Evolutionary conservation across 2,329 filamentous ascomycete genomes (phyloP), one percentile per base, ranked within the genome.

Genomic region (Pyrenophora graminea): DNA sequence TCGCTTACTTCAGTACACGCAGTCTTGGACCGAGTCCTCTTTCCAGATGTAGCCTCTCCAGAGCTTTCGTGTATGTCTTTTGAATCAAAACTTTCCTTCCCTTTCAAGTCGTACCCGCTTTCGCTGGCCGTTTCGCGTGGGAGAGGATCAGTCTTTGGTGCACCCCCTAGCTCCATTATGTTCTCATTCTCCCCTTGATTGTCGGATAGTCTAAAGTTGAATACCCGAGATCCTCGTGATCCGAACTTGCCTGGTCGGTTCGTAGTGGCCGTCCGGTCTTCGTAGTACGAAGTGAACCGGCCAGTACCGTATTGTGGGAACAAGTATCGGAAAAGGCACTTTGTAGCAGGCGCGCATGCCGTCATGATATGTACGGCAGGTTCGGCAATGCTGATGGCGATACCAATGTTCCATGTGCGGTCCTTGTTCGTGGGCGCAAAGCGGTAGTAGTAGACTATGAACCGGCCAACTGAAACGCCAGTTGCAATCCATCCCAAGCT

Each of bases 281-380:
- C 48, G 43, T 62, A 58, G 40, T 59, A 53, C 1, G 57, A 50
- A 17, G 53, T 51, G 1, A 43, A 49, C 10, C 53, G 55, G 9
- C 56, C 49, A 1, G 61, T 58, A 3, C 64, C 59, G 49, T 72
- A 72, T 18, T 69, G 67, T 6, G 70, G 71, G 48, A 67, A 59
- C 7, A 72, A 41, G 32, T 63, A 59, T 3, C 70, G 68, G 27
- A 81, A 56, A 12, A 80, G 72, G 2, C 80, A 79, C 5, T 79
- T 74, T 33, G 83, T 68, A 0, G 80, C 81, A 0, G 81, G 81
- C 0, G 82, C 76, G 55, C 79, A 82, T 6, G 80, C 80, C 0
- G 79, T 80, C 37, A 81, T 71, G 55, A 84, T 80, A 42, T 79
- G 81, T 0, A 77, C 58, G 27, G 70, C 68, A 5, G 76, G 62